Conservation (phyloP, 495 filamentous ascomycete genomes). For the Podospora pseudopauciseta region DNA sequence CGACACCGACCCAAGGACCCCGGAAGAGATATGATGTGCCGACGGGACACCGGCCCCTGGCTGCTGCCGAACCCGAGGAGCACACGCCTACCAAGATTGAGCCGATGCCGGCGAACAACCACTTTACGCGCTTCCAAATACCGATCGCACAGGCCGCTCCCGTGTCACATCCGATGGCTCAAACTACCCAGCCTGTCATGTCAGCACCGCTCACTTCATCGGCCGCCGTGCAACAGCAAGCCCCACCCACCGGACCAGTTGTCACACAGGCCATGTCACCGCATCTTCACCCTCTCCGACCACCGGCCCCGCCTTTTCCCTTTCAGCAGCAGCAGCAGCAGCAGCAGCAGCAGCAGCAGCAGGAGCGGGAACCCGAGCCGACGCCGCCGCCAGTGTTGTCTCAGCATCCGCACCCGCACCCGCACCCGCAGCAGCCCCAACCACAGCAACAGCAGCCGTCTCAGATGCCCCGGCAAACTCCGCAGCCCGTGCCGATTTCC, state of each 20-base stretch:
- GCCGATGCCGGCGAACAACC: constrained; percentile 28
- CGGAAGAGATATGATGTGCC: constrained; percentile 49
- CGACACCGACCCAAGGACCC: constrained; percentile 51
- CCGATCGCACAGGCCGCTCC: constrained; percentile 37
- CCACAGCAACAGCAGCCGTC: constrained; percentile 15
- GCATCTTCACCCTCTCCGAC: constrained; percentile 33
- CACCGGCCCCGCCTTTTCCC: constrained; percentile 33
- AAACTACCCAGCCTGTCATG: constrained; percentile 18
- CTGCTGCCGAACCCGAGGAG: constrained; percentile 56
- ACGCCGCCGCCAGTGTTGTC: constrained; percentile 13
- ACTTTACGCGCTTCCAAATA: constrained; percentile 42
- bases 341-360: constrained; percentile 21
- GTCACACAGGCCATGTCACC: constrained; percentile 41
- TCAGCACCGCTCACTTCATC: constrained; percentile 19
- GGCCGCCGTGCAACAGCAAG: constrained; percentile 13
- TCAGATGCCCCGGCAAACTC: constrained; percentile 11
- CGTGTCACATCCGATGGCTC: constrained; percentile 24
- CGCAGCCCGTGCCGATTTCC: constrained; percentile 23
- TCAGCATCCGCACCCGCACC: constrained; percentile 14
- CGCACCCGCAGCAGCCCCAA: constrained; percentile 15
- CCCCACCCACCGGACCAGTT: constrained; percentile 18
- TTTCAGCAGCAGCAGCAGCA: constrained; percentile 21
- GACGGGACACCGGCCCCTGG: constrained; percentile 52
- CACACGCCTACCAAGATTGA: constrained; percentile 46
- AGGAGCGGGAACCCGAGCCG: constrained; percentile 10